Percentiles rank a stretch among this genome's conserved stretches.
Conservation (phyloP, 805 yeast species). For the Yarrowia hollandica region DNA sequence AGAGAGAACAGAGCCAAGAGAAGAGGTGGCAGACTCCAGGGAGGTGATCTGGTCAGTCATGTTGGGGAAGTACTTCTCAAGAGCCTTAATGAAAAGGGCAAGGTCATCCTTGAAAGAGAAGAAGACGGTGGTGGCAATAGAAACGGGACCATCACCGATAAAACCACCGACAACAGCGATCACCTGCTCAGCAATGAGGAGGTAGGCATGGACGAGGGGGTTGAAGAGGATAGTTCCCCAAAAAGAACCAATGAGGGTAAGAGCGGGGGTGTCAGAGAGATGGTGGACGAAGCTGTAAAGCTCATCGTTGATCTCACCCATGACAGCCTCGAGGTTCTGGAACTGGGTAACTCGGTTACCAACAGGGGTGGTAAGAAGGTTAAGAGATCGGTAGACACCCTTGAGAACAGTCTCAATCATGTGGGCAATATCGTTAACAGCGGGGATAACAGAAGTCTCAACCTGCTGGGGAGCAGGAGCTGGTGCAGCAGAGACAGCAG, state of each 20-base stretch:
- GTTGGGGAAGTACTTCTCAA: constrained; percentile 26
- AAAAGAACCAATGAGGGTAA: constrained; percentile 12
- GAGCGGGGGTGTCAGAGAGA: constrained; percentile 21
- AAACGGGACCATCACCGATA: constrained; percentile 95
- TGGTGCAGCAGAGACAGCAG: constrained; percentile 13
- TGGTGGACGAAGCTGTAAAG: constrained; percentile 13
- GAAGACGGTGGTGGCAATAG: constrained; percentile 20
- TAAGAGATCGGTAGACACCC: constrained; percentile 22
- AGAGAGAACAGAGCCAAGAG: not conserved
- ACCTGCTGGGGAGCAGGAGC: constrained; percentile 15
- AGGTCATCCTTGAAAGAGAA: constrained; percentile 20
- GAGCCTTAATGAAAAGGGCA: constrained; percentile 26
- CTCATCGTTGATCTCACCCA: constrained; percentile 25
- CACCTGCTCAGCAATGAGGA: constrained; percentile 77
- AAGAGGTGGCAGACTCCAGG: constrained; percentile 27
- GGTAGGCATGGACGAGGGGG: constrained; percentile 16
- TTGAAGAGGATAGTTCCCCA: constrained; percentile 23
- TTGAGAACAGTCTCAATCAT: constrained; percentile 20
- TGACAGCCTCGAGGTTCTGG: constrained; percentile 28
- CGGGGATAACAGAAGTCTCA: constrained; percentile 5
- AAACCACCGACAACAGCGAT: constrained; percentile 99
- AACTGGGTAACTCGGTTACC: constrained; percentile 22
- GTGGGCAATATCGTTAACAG: not conserved
- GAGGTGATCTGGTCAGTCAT: constrained; percentile 27
- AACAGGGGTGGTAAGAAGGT: constrained; percentile 16